Evolutionary conservation across 768 basidiomycete genomes (phyloP), one percentile per base, ranked within the genome.

Genomic region (Lepiota venenata): DNA sequence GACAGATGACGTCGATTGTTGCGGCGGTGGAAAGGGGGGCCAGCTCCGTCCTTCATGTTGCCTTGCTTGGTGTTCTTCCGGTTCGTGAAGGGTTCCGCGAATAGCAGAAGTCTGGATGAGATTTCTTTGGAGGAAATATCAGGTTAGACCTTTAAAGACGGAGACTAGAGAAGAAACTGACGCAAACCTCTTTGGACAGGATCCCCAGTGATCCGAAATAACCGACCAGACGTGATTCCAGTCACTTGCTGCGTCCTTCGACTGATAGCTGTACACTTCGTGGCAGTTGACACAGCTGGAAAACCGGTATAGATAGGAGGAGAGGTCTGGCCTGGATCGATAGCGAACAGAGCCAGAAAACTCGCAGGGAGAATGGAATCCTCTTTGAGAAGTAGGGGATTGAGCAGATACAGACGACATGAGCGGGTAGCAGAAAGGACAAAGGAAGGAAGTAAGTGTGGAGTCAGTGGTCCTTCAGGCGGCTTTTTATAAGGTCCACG

Each of bases 381-480:
- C n/a, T 9, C 22, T 15, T 8, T 43, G 40, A 12, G 25, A 35
- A 14, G 39, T 48, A 8, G 46, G 39, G 29, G 46, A 41, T 12
- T 20, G 2, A 32, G 44, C 41, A 6, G 46, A 47, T 15, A n/a
- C 29, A 5, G 53, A 41, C 25, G 27, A 29, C 53, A 48, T 55
- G 45, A 40, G 39, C 39, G 22, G 41, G 41, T 51, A 42, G 29
- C 10, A 39, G 10, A 27, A 20, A 41, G 40, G 46, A 35, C 35
- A 27, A 11, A 21, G 16, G 45, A 18, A 47, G 35, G 53, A 55
- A 55, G 53, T 55, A 55, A 55, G 47, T 55, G 14, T 32, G 46
- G 35, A 47, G 53, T 47, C 46, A 55, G 11, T 38, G 47, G 47
- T 40, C 53, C 52, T n/a, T 47, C 46, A 47, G 53, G 35, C n/a